Evolutionary conservation across 2,329 filamentous ascomycete genomes (phyloP), one percentile per base, ranked within the genome.

Genomic region (Seiridium unicorne): DNA sequence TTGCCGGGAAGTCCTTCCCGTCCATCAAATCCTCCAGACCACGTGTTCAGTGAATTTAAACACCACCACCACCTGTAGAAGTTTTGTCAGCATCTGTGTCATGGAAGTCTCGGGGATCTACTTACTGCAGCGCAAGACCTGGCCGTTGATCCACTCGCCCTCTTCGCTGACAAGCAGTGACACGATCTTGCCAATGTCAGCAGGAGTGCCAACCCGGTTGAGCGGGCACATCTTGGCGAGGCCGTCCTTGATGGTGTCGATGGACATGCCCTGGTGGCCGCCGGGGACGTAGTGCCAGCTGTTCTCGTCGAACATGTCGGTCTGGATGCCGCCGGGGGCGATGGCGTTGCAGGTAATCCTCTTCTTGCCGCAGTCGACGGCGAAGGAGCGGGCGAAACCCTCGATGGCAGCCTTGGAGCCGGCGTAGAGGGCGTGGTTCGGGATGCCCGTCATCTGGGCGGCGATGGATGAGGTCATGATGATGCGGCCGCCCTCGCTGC

Each of bases 261-360:
- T 79, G 56, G 72, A 74, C 81, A 82, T 81, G 64, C 77, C 78
- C 67, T 80, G 77, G 67, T 77, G 76, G 58, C 81, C 83, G 61
- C 82, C 83, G 10, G 85, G 84, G 26, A 84, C 84, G 72, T 88
- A 88, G 70, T 86, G 83, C 85, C 85, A 88, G 32, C 86, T 82
- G 73, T 89, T 89, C 74, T 85, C 82, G 62, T 87, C 81, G 77
- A 89, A 92, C 89, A 92, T 92, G 73, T 92, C 90, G 48, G 82
- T 87, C 82, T 90, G 89, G 78, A 91, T 87, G 49, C 88, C 88
- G 59, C 88, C 88, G 1, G 89, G 89, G 2, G 89, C 89, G 51
- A 91, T 87, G 64, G 87, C 88, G 68, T 91, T 91, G 75, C 89
- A 88, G 0, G 88, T 91, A 70, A 91, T 87, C 55, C 85, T 83